Percentiles rank a stretch among this genome's conserved stretches.
Evolutionary conservation across 306 rosid genomes (phyloP).

Genomic region (Hippophae rhamnoides): DNA sequence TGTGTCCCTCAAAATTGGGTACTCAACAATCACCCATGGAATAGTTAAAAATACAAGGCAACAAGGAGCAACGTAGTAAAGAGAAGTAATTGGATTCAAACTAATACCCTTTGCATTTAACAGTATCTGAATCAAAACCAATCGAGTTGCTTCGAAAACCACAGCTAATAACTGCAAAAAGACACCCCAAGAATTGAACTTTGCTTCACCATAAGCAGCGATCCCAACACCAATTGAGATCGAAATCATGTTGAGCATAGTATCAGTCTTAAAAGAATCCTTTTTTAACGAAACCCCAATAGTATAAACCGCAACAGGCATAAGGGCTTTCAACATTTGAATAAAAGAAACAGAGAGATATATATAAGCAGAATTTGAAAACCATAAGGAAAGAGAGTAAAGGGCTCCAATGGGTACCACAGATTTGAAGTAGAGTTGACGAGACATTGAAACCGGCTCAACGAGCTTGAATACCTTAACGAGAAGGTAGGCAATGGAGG

Average conservation of each 20-base stretch:
- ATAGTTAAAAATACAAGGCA: slow-evolving; percentile 55
- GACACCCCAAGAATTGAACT: slow-evolving; percentile 57
- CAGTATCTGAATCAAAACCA: slow-evolving; percentile 69
- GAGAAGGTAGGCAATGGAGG: background rate
- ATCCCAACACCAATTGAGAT: slow-evolving; percentile 65
- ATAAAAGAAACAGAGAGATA: background rate
- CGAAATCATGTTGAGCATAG: slow-evolving; percentile 69
- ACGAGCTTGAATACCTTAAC: background rate
- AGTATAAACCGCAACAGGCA: background rate
- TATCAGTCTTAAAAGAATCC: background rate
- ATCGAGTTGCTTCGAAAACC: slow-evolving; percentile 68
- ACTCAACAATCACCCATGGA: slow-evolving; percentile 66
- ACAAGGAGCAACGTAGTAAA: slow-evolving; percentile 76
- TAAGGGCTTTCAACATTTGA: background rate
- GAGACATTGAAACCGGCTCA: background rate
- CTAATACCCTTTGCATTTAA: slow-evolving; percentile 63
- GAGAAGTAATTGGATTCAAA: slow-evolving; percentile 68
- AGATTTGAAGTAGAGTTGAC: background rate
- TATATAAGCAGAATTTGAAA: no score
- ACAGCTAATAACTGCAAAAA: slow-evolving; percentile 60
- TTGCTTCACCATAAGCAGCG: slow-evolving; percentile 76
- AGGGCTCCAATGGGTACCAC: no score
- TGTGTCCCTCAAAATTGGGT: slow-evolving; percentile 53
- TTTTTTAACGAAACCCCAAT: background rate
- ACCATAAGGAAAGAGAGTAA: no score